A percentile compares a stretch with the other conserved stretches of the same genome.
These are phyloP conservation scores for Trichosanthes truncata DNA, from an alignment of 306 rosid species.

Conservation along the genomic window DNA sequence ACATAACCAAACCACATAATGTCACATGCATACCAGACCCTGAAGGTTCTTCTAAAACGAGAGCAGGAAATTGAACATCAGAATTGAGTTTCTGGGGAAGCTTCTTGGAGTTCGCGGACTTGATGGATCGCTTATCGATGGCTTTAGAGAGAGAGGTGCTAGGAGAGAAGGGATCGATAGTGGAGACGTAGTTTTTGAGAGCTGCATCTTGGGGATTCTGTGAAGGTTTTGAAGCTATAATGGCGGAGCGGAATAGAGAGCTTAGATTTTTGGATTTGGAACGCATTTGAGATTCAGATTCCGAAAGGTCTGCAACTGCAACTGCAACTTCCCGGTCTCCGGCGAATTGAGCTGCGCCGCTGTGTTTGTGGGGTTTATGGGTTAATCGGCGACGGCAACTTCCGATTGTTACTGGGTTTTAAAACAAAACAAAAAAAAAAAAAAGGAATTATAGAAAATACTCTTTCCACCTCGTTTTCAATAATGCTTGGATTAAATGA, in stretches of 20 bases:
- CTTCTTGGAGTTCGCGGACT: constrained; percentile 8
- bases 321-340: background rate
- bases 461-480: too few relatives aligned
- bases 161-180: constrained; percentile 8
- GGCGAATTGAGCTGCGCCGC: background rate
- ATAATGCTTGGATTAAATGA: too few relatives aligned
- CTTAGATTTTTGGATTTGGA: constrained; percentile 25
- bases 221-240: constrained; percentile 7
- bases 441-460: too few relatives aligned
- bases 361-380: background rate
- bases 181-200: constrained; percentile 18
- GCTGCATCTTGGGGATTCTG: constrained; percentile 13
- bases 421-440: too few relatives aligned
- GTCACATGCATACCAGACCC: constrained; percentile 32
- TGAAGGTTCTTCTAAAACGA: constrained; percentile 21
- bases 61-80: constrained; percentile 20
- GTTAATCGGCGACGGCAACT: background rate
- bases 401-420: background rate
- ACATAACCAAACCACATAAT: constrained; percentile 14
- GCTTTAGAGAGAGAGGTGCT: constrained; percentile 9
- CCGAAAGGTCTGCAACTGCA: background rate
- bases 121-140: background rate
- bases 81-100: background rate
- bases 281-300: constrained; percentile 24
- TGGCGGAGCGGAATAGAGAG: constrained; percentile 18